Percentiles rank a stretch among this genome's conserved stretches.
These are phyloP conservation scores for slime mould (Dictyostelium discoideum) DNA, from an alignment of 78 protist genomes.

Conservation along the genomic window DNA sequence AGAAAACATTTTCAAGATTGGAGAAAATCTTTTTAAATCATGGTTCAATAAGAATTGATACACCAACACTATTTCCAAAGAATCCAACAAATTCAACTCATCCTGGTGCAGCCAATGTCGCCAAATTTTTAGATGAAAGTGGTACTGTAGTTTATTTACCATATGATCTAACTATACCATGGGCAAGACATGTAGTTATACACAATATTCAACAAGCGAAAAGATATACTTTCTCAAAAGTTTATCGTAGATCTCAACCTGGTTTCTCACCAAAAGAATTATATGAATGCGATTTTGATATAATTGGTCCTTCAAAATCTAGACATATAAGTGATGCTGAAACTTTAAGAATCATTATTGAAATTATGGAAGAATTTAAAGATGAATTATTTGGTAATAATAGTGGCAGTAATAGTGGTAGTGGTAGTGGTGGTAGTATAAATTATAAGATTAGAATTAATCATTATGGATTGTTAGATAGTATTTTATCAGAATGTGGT, in stretches of 20 bases:
- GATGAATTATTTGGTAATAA: constrained; percentile 11
- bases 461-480: constrained; percentile 38
- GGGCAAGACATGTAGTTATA: constrained; percentile 76
- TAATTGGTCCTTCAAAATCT: constrained; percentile 60
- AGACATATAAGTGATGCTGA: constrained; percentile 65
- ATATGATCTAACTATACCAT: constrained; percentile 78
- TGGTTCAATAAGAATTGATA: constrained; percentile 73
- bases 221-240: constrained; percentile 43
- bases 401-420: neutral
- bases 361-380: constrained; percentile 67
- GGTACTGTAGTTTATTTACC: constrained; percentile 77
- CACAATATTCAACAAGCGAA: constrained; percentile 35
- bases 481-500: constrained; percentile 43
- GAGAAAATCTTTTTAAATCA: constrained; percentile 35
- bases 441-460: constrained; percentile 33
- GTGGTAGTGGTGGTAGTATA: neutral
- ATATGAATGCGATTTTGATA: constrained; percentile 81
- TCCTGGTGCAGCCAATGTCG: neutral
- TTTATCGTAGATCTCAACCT: constrained; percentile 44
- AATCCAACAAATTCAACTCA: constrained; percentile 8
- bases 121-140: constrained; percentile 71
- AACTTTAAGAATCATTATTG: constrained; percentile 44
- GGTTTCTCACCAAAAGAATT: constrained; percentile 78
- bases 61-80: constrained; percentile 75
- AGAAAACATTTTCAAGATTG: constrained; percentile 1